A percentile compares a stretch with the other conserved stretches of the same genome.
Evolutionary conservation across 208 protist species (phyloP).

Genomic region (Acanthamoeba royreba): DNA sequence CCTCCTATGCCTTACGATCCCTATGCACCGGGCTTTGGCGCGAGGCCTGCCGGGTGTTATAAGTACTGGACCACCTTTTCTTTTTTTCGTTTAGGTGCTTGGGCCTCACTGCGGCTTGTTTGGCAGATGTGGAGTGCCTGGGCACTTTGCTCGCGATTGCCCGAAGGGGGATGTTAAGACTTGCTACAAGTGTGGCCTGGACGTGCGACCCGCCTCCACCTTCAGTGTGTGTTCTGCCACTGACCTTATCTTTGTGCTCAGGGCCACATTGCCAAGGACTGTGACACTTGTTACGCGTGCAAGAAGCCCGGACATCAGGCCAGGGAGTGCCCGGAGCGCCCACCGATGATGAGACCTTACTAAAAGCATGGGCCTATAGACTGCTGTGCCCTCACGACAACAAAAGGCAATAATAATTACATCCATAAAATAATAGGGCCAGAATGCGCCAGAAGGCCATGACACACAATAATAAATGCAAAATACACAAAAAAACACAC

Average conservation of each 20-base stretch:
- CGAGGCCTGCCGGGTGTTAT: neutral
- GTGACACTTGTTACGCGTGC: slow-evolving; percentile 40
- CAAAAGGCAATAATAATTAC: neutral
- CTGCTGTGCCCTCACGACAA: neutral
- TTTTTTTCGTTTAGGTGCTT: neutral
- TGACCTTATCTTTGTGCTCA: neutral
- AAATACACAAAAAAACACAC: too few relatives aligned
- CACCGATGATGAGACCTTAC: neutral
- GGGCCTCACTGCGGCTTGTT: neutral
- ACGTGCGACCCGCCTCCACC: neutral
- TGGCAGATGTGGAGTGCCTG: slow-evolving; percentile 1
- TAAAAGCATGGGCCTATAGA: too few relatives aligned
- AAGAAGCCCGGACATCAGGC: slow-evolving; percentile 37
- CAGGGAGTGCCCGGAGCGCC: neutral
- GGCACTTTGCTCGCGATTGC: slow-evolving; percentile 44
- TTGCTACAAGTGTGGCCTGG: slow-evolving; percentile 49
- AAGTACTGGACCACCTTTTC: neutral
- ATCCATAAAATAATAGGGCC: too few relatives aligned
- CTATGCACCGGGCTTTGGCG: neutral
- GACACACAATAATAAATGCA: too few relatives aligned
- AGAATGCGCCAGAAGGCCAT: too few relatives aligned
- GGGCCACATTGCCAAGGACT: slow-evolving; percentile 50
- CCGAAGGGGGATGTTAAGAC: slow-evolving; percentile 39
- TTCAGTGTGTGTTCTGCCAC: neutral
- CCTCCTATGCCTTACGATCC: neutral